A percentile compares a stretch with the other conserved stretches of the same genome.
Conservation (phyloP, 164 flowering plant genomes). For the Stephania yunnanensis region DNA sequence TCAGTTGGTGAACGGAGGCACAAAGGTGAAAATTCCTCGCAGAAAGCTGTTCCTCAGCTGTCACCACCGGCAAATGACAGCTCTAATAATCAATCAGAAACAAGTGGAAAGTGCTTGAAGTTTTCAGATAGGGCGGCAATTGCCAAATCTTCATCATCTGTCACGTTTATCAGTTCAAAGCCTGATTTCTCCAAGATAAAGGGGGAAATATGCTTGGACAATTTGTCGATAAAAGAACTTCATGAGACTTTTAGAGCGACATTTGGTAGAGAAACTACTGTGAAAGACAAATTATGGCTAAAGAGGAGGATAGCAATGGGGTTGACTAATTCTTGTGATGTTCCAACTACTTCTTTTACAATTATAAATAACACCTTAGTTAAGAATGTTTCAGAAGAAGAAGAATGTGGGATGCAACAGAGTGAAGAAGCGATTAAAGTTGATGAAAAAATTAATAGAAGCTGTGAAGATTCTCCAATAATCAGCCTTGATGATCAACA, state of each 20-base stretch:
- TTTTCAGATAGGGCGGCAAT: slow-evolving; percentile 20
- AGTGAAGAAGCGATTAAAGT: slow-evolving; percentile 15
- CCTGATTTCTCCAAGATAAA: slow-evolving; percentile 60
- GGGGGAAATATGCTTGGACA: slow-evolving; percentile 75
- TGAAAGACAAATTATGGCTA: slow-evolving; percentile 93
- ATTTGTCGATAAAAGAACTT: slow-evolving; percentile 72
- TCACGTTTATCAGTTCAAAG: slow-evolving; percentile 23
- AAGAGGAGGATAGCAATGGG: slow-evolving; percentile 94
- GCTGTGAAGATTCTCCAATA: slow-evolving; percentile 20
- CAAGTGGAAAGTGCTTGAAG: slow-evolving; percentile 29
- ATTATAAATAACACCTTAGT: slow-evolving; percentile 50
- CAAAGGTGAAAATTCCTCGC: slow-evolving; percentile 28
- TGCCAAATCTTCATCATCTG: slow-evolving; percentile 33
- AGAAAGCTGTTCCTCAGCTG: slow-evolving; percentile 32
- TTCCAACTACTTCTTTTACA: slow-evolving; percentile 51
- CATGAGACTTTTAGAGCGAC: slow-evolving; percentile 84
- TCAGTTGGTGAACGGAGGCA: slow-evolving; percentile 29
- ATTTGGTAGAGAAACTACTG: slow-evolving; percentile 88
- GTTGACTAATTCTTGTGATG: slow-evolving; percentile 78
- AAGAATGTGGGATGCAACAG: slow-evolving; percentile 2
- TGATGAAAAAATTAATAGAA: slow-evolving; percentile 17
- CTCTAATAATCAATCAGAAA: slow-evolving; percentile 18
- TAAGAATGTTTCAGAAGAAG: slow-evolving; percentile 29
- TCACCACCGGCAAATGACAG: slow-evolving; percentile 20
- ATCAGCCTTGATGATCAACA: slow-evolving; percentile 13